Conservation (phyloP, 2,329 filamentous ascomycete genomes). For the Exophiala dermatitidis region DNA sequence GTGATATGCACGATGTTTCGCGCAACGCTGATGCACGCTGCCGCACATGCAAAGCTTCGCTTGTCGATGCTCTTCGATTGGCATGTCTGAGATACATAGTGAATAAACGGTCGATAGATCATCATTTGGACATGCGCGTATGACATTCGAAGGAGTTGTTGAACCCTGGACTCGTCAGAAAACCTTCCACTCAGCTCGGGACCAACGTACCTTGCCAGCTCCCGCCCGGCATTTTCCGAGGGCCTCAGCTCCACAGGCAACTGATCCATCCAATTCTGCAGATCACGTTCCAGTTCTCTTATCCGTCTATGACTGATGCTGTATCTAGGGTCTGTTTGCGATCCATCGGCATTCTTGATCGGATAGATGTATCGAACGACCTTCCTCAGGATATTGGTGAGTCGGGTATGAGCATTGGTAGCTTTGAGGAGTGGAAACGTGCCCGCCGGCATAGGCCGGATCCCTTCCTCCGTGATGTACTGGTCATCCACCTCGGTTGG, state of each 20-base stretch:
- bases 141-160: conserved; percentile 56
- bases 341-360: conserved; percentile 42
- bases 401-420: conserved; percentile 53
- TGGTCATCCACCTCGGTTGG: conserved; percentile 42
- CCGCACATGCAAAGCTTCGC: conserved; percentile 58
- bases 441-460: conserved; percentile 49
- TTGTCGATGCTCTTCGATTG: conserved; percentile 50
- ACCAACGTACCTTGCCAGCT: conserved; percentile 62
- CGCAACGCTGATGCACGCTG: conserved; percentile 58
- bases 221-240: conserved; percentile 65
- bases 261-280: conserved; percentile 57
- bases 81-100: conserved; percentile 52
- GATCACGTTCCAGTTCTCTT: conserved; percentile 56
- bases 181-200: conserved; percentile 30
- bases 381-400: conserved; percentile 53
- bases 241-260: conserved; percentile 72
- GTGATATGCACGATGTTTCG: conserved; percentile 61
- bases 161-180: conserved; percentile 37
- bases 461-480: conserved; percentile 41
- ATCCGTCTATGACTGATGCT: conserved; percentile 58
- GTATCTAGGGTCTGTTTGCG: conserved; percentile 50
- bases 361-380: conserved; percentile 59
- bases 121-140: conserved; percentile 60
- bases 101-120: conserved; percentile 58
- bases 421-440: conserved; percentile 52